These are phyloP conservation scores for Yamadazyma sp. DNA, from an alignment of 1,139 yeast genomes.

Conservation along the genomic window DNA sequence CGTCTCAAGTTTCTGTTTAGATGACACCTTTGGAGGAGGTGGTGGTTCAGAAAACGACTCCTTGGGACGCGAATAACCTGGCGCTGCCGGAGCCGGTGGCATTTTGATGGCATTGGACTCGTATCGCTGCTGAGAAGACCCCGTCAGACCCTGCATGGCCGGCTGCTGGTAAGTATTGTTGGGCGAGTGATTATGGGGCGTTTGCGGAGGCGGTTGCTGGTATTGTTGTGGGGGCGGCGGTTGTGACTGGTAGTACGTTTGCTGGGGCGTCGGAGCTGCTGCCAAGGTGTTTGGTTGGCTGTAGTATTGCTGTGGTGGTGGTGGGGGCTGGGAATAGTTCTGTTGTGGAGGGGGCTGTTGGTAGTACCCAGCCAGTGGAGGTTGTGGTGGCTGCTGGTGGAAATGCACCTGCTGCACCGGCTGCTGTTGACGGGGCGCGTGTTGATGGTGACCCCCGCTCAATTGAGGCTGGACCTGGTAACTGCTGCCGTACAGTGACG, in stretches of 20 bases:
- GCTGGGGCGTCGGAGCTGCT: conserved; percentile 14
- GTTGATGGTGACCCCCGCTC: conserved; percentile 6
- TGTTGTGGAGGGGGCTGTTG: conserved; percentile 12
- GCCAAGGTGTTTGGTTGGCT: conserved; percentile 14
- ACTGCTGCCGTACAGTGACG: conserved; percentile 5
- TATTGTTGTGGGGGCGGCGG: conserved; percentile 13
- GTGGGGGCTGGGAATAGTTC: conserved; percentile 8
- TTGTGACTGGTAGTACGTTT: conserved; percentile 10
- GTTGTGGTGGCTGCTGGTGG: conserved; percentile 10
- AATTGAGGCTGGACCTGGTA: conserved; percentile 7
- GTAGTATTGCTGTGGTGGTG: conserved; percentile 17
- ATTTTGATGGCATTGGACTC: conserved; percentile 9
- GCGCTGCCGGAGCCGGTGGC: conserved; percentile 3
- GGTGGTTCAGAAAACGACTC: conserved; percentile 17
- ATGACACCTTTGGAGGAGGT: conserved; percentile 11
- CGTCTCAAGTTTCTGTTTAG: conserved; percentile 43
- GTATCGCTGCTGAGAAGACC: conserved; percentile 15
- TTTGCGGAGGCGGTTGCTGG: conserved; percentile 9
- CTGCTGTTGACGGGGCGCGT: conserved; percentile 16
- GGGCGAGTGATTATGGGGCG: conserved; percentile 1
- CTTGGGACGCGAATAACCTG: conserved; percentile 12
- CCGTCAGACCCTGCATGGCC: conserved; percentile 6
- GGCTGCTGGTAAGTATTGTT: conserved; percentile 3
- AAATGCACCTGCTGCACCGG: conserved; percentile 13
- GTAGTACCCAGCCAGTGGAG: conserved; percentile 13